Base-by-base conservation (phyloP, 2,329 filamentous ascomycete genomes). In the Pseudogymnoascus sp. region DNA sequence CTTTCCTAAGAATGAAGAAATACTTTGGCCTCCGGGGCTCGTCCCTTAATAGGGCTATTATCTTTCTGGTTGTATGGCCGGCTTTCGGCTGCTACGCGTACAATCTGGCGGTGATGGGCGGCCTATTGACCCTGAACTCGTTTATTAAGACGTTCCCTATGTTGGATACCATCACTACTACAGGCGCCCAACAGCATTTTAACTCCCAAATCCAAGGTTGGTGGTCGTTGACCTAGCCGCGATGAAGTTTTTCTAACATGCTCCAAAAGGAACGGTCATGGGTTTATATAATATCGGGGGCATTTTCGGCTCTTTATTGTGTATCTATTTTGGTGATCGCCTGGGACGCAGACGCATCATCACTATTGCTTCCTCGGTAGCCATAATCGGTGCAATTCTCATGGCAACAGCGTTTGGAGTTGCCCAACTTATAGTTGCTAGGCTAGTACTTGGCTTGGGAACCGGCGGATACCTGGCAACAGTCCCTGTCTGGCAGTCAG, bases 401-500 rank as follows among this genome's bases (percentile, higher is more conserved):
- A 75, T 78, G 66, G 69, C 73, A 7, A 74, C 73, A 8, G 69
- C 75, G 1, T 76, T 74, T 33, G 75, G 74, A 16, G 72, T 82
- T 45, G 74, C 78, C 14, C 81, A 84, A 67, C 78, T 85, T 66
- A 82, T 85, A 23, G 72, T 81, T 25, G 78, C 78, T 4, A 73
- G 79, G 39, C 73, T 78, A 52, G 71, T 81, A 8, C 76, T 78
- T 3, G 81, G 79, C 3, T 72, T 81, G 58, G 79, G 79, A 1
- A 80, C 79, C 67, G 80, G 80, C 19, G 65, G 65, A n/a, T 69
- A 69, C 63, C 78, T 77, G 1, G 75, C 74, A 2, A 75, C 74
- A 11, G 74, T 81, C 8, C 82, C 82, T 5, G 82, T 81, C 62
- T 85, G 82, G 82, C 82, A 85, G 65, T 82, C 82, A 0, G 83